Percentiles rank a stretch among this genome's conserved stretches.
phyloP scores from a whole-genome alignment of 768 basidiomycete species.

The Naematelia aurantialba region DNA sequence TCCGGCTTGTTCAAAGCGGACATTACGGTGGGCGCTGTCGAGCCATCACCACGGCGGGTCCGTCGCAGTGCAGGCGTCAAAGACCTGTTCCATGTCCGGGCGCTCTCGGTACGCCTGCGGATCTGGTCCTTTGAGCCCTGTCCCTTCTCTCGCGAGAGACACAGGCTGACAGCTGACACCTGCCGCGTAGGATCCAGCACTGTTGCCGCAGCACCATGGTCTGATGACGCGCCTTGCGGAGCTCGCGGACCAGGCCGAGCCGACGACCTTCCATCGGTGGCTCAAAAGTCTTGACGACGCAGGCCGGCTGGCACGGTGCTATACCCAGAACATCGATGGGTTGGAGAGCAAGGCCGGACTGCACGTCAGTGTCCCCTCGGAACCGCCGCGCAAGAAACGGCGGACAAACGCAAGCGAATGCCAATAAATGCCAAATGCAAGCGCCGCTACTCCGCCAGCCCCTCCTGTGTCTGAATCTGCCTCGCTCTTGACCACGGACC shows the following conservation, averaged over 20 bases:
- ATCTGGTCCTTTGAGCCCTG: conserved; percentile 54
- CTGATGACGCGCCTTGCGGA: conserved; percentile 11
- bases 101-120: conserved; percentile 46
- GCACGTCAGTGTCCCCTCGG: neutral
- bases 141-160: conserved; percentile 89
- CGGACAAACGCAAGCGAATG: neutral
- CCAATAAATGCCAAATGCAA: neutral
- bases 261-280: conserved; percentile 2
- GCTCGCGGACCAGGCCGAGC: neutral
- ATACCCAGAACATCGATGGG: conserved; percentile 95
- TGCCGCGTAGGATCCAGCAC: conserved; percentile 63
- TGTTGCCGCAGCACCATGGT: conserved; percentile 12
- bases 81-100: conserved; percentile 52
- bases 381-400: neutral
- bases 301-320: conserved; percentile 61
- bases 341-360: conserved; percentile 77
- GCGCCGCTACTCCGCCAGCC: neutral
- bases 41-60: conserved; percentile 42
- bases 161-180: conserved; percentile 82
- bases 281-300: neutral
- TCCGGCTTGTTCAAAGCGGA: conserved; percentile 33
- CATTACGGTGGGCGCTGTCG: neutral
- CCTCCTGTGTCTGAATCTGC: neutral
- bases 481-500: too few species aligned
- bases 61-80: conserved; percentile 25